Evolutionary conservation across 2,329 filamentous ascomycete species (phyloP).

Genomic region (Ceratocystis papillata): DNA sequence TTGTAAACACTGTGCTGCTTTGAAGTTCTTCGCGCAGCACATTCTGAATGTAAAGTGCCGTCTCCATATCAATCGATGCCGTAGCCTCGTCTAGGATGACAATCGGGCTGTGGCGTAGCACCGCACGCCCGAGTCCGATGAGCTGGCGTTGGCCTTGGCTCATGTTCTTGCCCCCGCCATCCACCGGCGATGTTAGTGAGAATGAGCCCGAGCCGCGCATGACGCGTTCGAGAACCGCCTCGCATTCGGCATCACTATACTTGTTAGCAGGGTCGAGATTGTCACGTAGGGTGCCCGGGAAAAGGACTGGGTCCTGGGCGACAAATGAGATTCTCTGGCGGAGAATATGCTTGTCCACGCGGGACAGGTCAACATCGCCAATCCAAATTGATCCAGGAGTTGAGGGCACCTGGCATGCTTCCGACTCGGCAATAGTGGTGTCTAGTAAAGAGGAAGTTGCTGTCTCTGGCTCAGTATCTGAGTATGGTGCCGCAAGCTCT

Average conservation of each 20-base stretch:
- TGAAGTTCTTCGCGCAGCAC: constrained; percentile 45
- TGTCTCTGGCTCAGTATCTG: constrained; percentile 13
- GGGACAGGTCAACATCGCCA: constrained; percentile 43
- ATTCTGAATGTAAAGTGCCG: constrained; percentile 47
- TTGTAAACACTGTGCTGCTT: constrained; percentile 51
- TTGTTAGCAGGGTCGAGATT: constrained; percentile 60
- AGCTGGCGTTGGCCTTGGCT: constrained; percentile 54
- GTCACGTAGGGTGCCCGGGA: constrained; percentile 47
- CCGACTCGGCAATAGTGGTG: constrained; percentile 15
- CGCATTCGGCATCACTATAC: constrained; percentile 42
- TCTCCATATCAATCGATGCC: constrained; percentile 50
- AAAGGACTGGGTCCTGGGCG: constrained; percentile 53
- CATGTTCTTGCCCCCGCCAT: constrained; percentile 50
- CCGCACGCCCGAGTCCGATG: constrained; percentile 48
- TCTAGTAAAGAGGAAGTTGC: not conserved
- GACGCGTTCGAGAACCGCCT: constrained; percentile 46
- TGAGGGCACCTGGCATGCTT: not conserved
- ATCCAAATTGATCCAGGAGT: constrained; percentile 42
- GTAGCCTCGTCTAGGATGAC: constrained; percentile 57
- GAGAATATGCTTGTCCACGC: constrained; percentile 45
- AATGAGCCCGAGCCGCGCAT: constrained; percentile 31
- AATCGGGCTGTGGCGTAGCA: constrained; percentile 49
- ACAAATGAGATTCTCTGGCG: constrained; percentile 51
- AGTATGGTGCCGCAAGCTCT: not conserved
- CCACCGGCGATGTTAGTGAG: constrained; percentile 41